phyloP scores from a whole-genome alignment of 495 filamentous ascomycete genomes.

The Hypoxylon intermedium region DNA sequence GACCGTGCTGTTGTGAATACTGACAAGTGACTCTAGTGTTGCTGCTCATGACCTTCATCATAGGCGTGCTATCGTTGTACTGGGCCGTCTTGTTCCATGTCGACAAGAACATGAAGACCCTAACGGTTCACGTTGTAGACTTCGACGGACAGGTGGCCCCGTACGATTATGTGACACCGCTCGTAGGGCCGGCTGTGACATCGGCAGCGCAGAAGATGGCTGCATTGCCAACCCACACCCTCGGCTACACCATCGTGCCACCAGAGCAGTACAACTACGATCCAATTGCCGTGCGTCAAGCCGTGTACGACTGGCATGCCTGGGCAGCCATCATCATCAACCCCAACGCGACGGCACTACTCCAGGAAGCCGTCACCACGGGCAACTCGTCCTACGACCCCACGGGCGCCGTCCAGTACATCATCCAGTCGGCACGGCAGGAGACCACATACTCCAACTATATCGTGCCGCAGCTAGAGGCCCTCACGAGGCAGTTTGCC shows the following conservation, averaged over 20 bases:
- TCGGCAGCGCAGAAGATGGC: conserved; percentile 49
- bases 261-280: conserved; percentile 65
- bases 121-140: conserved; percentile 69
- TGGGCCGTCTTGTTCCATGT: conserved; percentile 65
- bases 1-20: not conserved
- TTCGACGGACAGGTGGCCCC: conserved; percentile 66
- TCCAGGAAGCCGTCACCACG: conserved; percentile 61
- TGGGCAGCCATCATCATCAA: conserved; percentile 72
- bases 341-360: conserved; percentile 67
- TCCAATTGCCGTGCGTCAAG: conserved; percentile 64
- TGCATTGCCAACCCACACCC: conserved; percentile 35
- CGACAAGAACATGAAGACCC: conserved; percentile 53
- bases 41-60: conserved; percentile 61
- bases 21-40: conserved; percentile 49
- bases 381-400: conserved; percentile 71
- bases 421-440: conserved; percentile 67
- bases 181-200: conserved; percentile 65
- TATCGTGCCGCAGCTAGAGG: conserved; percentile 58
- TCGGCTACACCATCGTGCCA: conserved; percentile 60
- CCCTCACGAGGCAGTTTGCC: conserved; percentile 54
- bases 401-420: conserved; percentile 64
- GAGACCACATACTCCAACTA: conserved; percentile 61
- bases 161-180: conserved; percentile 53
- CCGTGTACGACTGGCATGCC: conserved; percentile 66
- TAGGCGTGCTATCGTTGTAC: conserved; percentile 64